A percentile compares a stretch with the other conserved stretches of the same genome.
These are phyloP conservation scores for Trichosporon coremiiforme DNA, from an alignment of 1,284 basidiomycete species.

Conservation along the genomic window DNA sequence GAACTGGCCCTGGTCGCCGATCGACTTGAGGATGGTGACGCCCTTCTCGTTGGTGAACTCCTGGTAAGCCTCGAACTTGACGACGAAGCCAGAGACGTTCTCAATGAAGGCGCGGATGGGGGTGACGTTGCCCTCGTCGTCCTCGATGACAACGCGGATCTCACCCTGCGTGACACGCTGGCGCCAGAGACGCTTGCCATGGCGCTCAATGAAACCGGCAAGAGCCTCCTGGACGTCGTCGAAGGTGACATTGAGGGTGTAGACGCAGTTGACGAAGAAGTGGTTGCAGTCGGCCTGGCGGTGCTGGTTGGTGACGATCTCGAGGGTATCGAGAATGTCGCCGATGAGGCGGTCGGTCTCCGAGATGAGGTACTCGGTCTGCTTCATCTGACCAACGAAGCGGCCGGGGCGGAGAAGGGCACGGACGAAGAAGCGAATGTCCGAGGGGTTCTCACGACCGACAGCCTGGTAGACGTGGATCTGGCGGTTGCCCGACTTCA, in stretches of 20 bases:
- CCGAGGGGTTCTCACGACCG: slow-evolving; percentile 92
- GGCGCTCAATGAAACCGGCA: slow-evolving; percentile 95
- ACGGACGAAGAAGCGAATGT: slow-evolving; percentile 97
- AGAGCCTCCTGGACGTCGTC: slow-evolving; percentile 95
- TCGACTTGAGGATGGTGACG: slow-evolving; percentile 89
- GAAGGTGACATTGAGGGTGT: slow-evolving; percentile 91
- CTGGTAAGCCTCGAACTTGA: slow-evolving; percentile 98
- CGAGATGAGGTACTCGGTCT: slow-evolving; percentile 93
- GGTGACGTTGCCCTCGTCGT: slow-evolving; percentile 86
- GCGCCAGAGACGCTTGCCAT: slow-evolving; percentile 97
- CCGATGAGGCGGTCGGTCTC: slow-evolving; percentile 97
- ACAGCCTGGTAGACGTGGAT: slow-evolving; percentile 96
- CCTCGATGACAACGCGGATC: slow-evolving; percentile 92
- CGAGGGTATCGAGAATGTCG: slow-evolving; percentile 89
- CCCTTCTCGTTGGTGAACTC: slow-evolving; percentile 96
- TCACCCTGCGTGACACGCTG: slow-evolving; percentile 96
- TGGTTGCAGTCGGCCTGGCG: slow-evolving; percentile 93
- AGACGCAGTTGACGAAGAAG: slow-evolving; percentile 97
- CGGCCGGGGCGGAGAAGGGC: slow-evolving; percentile 94
- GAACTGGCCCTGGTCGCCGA: slow-evolving; percentile 83
- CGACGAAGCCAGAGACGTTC: slow-evolving; percentile 98
- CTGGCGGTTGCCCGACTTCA: slow-evolving; percentile 90
- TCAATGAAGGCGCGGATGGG: slow-evolving; percentile 97
- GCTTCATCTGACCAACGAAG: slow-evolving; percentile 85
- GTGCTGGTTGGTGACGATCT: slow-evolving; percentile 82